A percentile compares a stretch with the other conserved stretches of the same genome.
phyloP scores from a whole-genome alignment of 2,329 filamentous ascomycete genomes.

The Diaporthe amygdali region DNA sequence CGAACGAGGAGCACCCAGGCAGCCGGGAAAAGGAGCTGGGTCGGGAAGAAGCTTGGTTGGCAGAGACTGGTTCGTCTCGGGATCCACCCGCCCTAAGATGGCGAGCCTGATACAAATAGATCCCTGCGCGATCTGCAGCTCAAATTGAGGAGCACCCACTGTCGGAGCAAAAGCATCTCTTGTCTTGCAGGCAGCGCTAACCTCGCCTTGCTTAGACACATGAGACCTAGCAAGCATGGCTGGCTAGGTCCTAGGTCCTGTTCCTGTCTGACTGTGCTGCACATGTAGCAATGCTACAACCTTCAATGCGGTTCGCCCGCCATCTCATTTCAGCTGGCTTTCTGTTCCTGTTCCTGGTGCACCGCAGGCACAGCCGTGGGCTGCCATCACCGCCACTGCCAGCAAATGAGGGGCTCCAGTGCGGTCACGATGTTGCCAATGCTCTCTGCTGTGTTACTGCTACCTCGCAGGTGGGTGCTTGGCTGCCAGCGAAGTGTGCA shows the following conservation, averaged over 20 bases:
- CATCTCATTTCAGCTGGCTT: background rate
- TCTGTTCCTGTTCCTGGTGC: background rate
- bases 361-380: background rate
- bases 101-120: conserved; percentile 11
- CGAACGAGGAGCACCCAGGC: conserved; percentile 13
- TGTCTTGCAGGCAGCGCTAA: background rate
- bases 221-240: too few species aligned
- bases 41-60: background rate
- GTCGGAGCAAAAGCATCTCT: background rate
- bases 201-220: background rate
- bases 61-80: background rate
- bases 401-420: conserved; percentile 8
- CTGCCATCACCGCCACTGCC: background rate
- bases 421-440: conserved; percentile 9
- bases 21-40: background rate
- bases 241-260: too few species aligned
- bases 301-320: background rate
- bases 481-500: conserved; percentile 9
- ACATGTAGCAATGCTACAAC: background rate
- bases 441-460: background rate
- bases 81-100: conserved; percentile 1
- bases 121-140: conserved; percentile 12
- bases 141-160: conserved; percentile 10
- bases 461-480: background rate
- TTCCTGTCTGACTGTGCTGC: too few species aligned